Conservation (phyloP, 176 grass and related monocot genomes). For the Avena atlantica region DNA sequence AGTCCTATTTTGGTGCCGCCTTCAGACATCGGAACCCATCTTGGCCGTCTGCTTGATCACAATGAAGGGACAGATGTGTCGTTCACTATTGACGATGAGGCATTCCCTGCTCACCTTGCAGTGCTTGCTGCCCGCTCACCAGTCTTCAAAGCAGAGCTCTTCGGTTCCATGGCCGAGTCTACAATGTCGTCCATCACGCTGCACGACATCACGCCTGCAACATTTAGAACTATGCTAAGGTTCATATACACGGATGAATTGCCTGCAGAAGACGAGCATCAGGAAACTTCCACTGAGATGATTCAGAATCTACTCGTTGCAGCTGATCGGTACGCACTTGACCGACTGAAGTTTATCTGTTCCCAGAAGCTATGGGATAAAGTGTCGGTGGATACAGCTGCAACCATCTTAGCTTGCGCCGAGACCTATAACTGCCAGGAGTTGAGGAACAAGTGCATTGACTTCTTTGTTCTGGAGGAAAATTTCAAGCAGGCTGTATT, state of each 20-base stretch:
- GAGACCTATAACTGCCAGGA: constrained; percentile 50
- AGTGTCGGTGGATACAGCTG: constrained; percentile 40
- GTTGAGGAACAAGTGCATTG: constrained; percentile 59
- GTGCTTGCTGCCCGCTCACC: constrained; percentile 42
- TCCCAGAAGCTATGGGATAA: constrained; percentile 43
- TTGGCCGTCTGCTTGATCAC: constrained; percentile 35
- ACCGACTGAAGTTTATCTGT: constrained; percentile 61
- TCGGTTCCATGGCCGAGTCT: constrained; percentile 33
- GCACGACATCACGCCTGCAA: constrained; percentile 22
- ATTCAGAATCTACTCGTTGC: constrained; percentile 35
- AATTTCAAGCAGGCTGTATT: constrained; percentile 53
- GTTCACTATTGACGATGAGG: constrained; percentile 25
- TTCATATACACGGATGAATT: constrained; percentile 61
- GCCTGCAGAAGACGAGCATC: background rate
- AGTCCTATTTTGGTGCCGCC: constrained; percentile 5
- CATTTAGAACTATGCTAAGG: constrained; percentile 53
- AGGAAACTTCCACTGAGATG: background rate
- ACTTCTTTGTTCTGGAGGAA: constrained; percentile 35
- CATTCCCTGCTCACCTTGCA: constrained; percentile 20
- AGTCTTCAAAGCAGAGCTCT: constrained; percentile 49
- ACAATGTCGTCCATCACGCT: constrained; percentile 26
- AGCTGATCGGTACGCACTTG: constrained; percentile 61
- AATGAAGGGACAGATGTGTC: constrained; percentile 16
- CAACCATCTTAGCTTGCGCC: constrained; percentile 43
- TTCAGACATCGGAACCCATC: constrained; percentile 33